These are phyloP conservation scores for Euphrasia confusa DNA, from an alignment of 257 asterid species.

Conservation along the genomic window DNA sequence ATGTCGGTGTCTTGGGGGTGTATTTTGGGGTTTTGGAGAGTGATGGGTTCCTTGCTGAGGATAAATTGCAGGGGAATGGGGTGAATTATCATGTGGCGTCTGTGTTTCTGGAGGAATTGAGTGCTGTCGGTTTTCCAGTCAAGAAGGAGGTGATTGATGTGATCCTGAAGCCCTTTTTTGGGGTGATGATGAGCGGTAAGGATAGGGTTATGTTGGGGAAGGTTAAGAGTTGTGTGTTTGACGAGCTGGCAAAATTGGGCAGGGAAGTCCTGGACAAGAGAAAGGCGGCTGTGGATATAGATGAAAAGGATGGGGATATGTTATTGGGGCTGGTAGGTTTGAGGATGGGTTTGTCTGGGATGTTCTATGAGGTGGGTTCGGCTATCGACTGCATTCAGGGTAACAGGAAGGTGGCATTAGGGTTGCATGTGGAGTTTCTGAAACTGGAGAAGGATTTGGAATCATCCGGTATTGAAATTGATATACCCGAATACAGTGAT, in stretches of 20 bases:
- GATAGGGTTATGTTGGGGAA: slow-evolving; percentile 80
- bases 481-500: slow-evolving; percentile 39
- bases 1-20: slow-evolving; percentile 44
- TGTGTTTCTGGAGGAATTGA: slow-evolving; percentile 80
- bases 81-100: slow-evolving; percentile 81
- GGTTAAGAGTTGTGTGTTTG: slow-evolving; percentile 70
- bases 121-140: slow-evolving; percentile 53
- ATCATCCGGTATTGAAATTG: slow-evolving; percentile 48
- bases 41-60: slow-evolving; percentile 61
- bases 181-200: slow-evolving; percentile 40
- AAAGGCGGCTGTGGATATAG: slow-evolving; percentile 37
- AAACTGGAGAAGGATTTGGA: slow-evolving; percentile 75
- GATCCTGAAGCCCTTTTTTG: slow-evolving; percentile 59
- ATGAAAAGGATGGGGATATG: slow-evolving; percentile 40
- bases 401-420: slow-evolving; percentile 71
- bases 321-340: slow-evolving; percentile 62
- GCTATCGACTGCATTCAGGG: slow-evolving; percentile 62
- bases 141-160: slow-evolving; percentile 48
- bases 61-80: slow-evolving; percentile 72
- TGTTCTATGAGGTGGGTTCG: slow-evolving; percentile 63
- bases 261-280: slow-evolving; percentile 43
- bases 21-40: slow-evolving; percentile 49
- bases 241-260: slow-evolving; percentile 56
- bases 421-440: slow-evolving; percentile 65
- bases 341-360: slow-evolving; percentile 58